Base-by-base conservation (phyloP, 2,329 filamentous ascomycete species). In the Fusarium sp. region DNA sequence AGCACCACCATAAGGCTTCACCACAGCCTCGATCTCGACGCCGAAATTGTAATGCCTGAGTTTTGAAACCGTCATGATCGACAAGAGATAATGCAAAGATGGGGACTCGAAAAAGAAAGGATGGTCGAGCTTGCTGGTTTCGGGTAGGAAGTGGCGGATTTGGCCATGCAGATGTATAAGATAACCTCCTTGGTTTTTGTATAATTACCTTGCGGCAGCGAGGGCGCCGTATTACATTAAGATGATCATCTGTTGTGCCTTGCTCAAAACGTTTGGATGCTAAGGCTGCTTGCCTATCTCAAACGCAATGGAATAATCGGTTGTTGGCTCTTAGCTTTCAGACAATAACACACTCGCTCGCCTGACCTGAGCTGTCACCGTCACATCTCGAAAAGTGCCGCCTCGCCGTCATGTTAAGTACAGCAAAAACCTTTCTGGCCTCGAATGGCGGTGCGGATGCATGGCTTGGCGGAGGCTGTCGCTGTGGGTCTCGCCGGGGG, bases 11-110 rank as follows among this genome's bases (percentile, higher is more conserved):
- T 81, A 80, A 11, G 80, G 79, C 57, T 76, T 78, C 16, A 74
- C 79, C 24, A 81, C 74, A 46, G 78, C 73, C 58, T 81, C 80
- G 43, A 81, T 80, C 69, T 81, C 80, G 57, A 81, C 73, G 53
- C 80, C 80, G 54, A 81, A 81, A 63, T 80, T 80, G 78, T 80
- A 80, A 60, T 81, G 76, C 52, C 71, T 73, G 43, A 75, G 71
- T 73, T 77, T 79, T 58, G 56, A 26, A 21, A 33, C 31, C 35
- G 39, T 41, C 44, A 53, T 60, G 62, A 65, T 56, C 46, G 57
- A 59, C 42, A 58, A 42, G 31, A 21, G 24, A 35, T 62, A 28
- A 48, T 31, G 49, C 26, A 47, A 37, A 37, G 49, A 52, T 29
- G 26, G 29, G 38, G 42, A 46, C 41, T 43, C 39, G 46, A 47